Evolutionary conservation across 176 grass and related monocot genomes (phyloP), one percentile per base, ranked within the genome.

Genomic region (Poa pratensis): DNA sequence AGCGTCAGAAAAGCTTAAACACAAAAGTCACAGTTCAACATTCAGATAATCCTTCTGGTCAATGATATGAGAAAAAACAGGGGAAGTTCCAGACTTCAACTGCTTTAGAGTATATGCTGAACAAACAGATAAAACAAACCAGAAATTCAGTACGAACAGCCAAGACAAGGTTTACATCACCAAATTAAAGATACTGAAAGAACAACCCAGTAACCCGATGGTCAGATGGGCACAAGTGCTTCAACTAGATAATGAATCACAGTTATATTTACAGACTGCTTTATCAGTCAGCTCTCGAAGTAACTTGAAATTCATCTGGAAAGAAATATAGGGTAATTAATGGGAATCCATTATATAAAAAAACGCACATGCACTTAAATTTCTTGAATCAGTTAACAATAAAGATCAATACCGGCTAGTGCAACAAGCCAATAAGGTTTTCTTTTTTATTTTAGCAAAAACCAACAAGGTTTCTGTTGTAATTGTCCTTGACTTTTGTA

Each of bases 161-260:
- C 9, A 14, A 45, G 34, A 76, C 13, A 76, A 76, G 59, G 57
- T 58, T 68, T 60, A 68, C 60, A 87, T 82, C 85, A 76, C 23
- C 24, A 82, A 30, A 32, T 5, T 35, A 35, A n/a, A n/a, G n/a
- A n/a, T n/a, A n/a, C n/a, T n/a, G n/a, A n/a, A n/a, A n/a, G n/a
- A n/a, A n/a, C n/a, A n/a, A n/a, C n/a, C n/a, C n/a, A n/a, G n/a
- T n/a, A n/a, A n/a, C n/a, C n/a, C n/a, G n/a, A 8, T 63, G 59
- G 19, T 48, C 61, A 82, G 50, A 69, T 79, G 76, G 7, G 52
- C 14, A 73, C 70, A 23, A 55, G 48, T 57, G n/a, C 24, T 57
- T 51, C 69, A 6, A 52, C 73, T 85, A 69, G 14, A 78, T 58
- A 39, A 40, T 20, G 18, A 46, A 73, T 49, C 20, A 43, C 22